Evolutionary conservation across 345 rosid genomes (phyloP).

Genomic region (Geranium rotundifolium): DNA sequence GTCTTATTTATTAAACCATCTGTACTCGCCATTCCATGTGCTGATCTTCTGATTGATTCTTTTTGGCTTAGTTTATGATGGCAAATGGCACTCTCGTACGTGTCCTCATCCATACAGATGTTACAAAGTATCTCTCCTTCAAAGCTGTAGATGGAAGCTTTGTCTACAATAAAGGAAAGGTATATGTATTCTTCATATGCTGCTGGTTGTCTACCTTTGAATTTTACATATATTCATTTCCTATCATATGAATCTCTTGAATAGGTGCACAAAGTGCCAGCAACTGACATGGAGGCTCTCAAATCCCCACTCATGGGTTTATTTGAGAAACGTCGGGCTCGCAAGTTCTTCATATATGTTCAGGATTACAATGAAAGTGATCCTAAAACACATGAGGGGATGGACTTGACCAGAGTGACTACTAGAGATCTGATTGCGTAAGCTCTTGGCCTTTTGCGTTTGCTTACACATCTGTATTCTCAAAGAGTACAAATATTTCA

Average conservation of each 20-base stretch:
- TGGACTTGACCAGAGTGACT: slow-evolving; percentile 80
- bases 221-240: neutral
- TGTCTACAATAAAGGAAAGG: slow-evolving; percentile 91
- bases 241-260: slow-evolving; percentile 1
- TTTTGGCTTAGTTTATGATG: slow-evolving; percentile 71
- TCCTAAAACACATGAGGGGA: slow-evolving; percentile 86
- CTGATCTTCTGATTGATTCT: slow-evolving; percentile 1
- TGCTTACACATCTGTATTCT: neutral
- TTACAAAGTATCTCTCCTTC: slow-evolving; percentile 81
- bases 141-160: slow-evolving; percentile 97
- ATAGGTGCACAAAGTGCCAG: slow-evolving; percentile 95
- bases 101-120: slow-evolving; percentile 91
- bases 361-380: slow-evolving; percentile 74
- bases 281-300: slow-evolving; percentile 90
- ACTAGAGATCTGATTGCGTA: slow-evolving; percentile 81
- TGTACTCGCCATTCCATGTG: neutral
- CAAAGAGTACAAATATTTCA: neutral
- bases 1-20: neutral
- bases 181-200: slow-evolving; percentile 12
- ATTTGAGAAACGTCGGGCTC: slow-evolving; percentile 92
- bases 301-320: slow-evolving; percentile 96
- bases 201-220: neutral
- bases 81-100: slow-evolving; percentile 98
- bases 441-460: slow-evolving; percentile 14
- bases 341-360: slow-evolving; percentile 81